Conservation (phyloP, 2,329 filamentous ascomycete genomes). For the Colletotrichum plurivorum region DNA sequence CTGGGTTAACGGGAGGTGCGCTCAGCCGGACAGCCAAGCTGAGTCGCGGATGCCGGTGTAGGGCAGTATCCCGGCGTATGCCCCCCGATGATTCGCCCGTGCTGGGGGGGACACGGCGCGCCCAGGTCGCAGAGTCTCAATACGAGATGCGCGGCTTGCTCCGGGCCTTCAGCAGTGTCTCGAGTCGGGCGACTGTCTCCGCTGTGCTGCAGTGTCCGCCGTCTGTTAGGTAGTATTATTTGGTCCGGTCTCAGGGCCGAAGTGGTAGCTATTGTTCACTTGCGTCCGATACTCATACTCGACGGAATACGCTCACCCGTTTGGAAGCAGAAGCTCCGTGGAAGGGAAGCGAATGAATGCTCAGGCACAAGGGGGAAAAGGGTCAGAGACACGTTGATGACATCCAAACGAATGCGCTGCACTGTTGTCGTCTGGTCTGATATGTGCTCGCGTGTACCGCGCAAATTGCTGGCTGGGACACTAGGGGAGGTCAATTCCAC, state of each 20-base stretch:
- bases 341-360: conserved; percentile 8
- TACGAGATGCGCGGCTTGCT: conserved; percentile 24
- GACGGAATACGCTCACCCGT: conserved; percentile 7
- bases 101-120: conserved; percentile 6
- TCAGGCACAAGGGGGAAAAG: background rate
- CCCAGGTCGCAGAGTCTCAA: background rate
- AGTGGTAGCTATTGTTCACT: background rate
- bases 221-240: no score
- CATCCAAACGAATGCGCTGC: conserved; percentile 19
- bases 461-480: conserved; percentile 38
- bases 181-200: conserved; percentile 6
- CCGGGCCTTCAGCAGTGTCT: background rate
- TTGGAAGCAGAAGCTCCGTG: conserved; percentile 8
- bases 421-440: conserved; percentile 22
- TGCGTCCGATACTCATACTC: background rate
- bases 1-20: conserved; percentile 6
- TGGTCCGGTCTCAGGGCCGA: no score
- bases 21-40: conserved; percentile 30
- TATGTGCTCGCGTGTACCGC: conserved; percentile 23
- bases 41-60: conserved; percentile 14
- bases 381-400: background rate
- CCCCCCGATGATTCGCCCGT: conserved; percentile 19
- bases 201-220: background rate
- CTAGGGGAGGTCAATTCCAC: conserved; percentile 34
- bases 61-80: conserved; percentile 13